These are phyloP conservation scores for Corymbia calophylla DNA, from an alignment of 441 rosid genomes.

Conservation along the genomic window DNA sequence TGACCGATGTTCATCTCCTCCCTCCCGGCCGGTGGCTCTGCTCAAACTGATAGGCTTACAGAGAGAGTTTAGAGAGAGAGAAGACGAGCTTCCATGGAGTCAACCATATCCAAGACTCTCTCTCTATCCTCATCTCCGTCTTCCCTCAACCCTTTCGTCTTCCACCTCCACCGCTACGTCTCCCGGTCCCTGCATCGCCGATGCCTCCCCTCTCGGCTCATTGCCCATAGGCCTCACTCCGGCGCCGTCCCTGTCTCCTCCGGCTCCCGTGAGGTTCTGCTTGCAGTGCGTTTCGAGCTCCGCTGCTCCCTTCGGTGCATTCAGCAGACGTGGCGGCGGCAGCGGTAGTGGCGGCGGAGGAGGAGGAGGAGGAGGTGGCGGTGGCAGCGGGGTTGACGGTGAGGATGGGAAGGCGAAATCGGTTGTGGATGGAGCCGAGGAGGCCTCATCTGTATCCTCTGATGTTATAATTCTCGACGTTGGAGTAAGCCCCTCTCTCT, in stretches of 20 bases:
- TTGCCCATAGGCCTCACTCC: neutral
- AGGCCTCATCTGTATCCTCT: constrained; percentile 16
- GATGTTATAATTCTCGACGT: neutral
- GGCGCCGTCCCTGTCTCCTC: neutral
- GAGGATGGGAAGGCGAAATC: constrained; percentile 49
- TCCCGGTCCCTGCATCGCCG: neutral
- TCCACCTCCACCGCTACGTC: constrained; percentile 5
- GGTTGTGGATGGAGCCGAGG: constrained; percentile 35
- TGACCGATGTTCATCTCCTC: neutral
- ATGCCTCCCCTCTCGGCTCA: neutral
- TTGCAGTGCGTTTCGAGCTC: neutral
- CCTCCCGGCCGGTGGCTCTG: neutral
- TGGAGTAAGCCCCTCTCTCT: constrained; percentile 23
- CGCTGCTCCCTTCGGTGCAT: too few species aligned
- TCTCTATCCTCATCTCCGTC: neutral
- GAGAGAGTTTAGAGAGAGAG: neutral
- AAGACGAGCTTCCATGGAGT: neutral
- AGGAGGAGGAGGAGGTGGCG: neutral
- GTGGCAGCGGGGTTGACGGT: constrained; percentile 37
- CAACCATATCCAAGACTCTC: constrained; percentile 5
- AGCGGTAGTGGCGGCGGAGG: too few species aligned
- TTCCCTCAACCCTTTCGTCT: constrained; percentile 1
- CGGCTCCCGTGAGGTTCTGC: constrained; percentile 13
- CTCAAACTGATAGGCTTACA: neutral
- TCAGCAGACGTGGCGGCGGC: too few species aligned